phyloP scores from a whole-genome alignment of 257 asterid genomes.

The Petunia secreta region DNA sequence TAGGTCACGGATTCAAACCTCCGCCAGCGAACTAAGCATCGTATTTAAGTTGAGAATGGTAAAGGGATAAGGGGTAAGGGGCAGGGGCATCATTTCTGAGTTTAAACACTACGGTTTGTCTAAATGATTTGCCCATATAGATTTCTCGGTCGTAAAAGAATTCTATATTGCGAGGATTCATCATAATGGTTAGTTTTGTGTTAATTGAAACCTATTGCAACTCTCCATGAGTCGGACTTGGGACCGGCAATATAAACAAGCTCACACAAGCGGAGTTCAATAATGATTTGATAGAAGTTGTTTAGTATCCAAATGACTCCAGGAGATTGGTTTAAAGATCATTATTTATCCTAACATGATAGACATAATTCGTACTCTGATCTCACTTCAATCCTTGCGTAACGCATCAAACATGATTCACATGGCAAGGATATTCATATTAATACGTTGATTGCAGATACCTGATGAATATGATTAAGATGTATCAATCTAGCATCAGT shows the following conservation, averaged over 20 bases:
- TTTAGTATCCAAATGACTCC: not conserved
- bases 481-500: slow-evolving; percentile 22
- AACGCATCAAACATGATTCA: not conserved
- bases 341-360: not conserved
- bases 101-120: too few relatives aligned
- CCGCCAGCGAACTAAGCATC: too few relatives aligned
- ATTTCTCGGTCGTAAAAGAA: too few relatives aligned
- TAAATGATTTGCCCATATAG: too few relatives aligned
- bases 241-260: not conserved
- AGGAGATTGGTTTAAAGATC: not conserved
- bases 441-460: not conserved
- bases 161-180: too few relatives aligned
- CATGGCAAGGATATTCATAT: not conserved
- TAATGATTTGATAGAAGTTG: not conserved
- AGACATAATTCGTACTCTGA: too few relatives aligned
- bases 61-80: too few relatives aligned
- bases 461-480: not conserved
- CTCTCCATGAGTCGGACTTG: not conserved
- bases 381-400: not conserved
- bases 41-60: too few relatives aligned
- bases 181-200: too few relatives aligned
- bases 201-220: too few relatives aligned
- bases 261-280: not conserved
- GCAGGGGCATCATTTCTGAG: too few relatives aligned
- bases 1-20: too few relatives aligned